phyloP scores from a whole-genome alignment of 768 basidiomycete species.

The Leccinum disarticulatum region DNA sequence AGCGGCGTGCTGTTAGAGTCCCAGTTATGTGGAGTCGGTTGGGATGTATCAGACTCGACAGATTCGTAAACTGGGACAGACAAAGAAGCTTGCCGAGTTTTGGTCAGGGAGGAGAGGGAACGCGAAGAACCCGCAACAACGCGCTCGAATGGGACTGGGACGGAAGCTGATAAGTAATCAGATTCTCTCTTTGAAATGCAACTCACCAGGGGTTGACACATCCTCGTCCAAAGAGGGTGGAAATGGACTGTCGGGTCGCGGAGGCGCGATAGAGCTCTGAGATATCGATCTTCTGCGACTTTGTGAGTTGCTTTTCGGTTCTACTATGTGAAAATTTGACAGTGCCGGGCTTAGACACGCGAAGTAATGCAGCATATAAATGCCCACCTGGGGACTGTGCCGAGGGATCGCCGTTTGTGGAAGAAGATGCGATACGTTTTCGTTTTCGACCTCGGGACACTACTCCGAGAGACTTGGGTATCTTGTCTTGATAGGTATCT shows the following conservation, averaged over 20 bases:
- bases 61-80: conserved; percentile 9
- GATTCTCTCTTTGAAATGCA: background rate
- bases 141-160: conserved; percentile 13
- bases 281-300: conserved; percentile 6
- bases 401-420: conserved; percentile 5
- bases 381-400: conserved; percentile 22
- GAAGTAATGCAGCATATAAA: conserved; percentile 9
- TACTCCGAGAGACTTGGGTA: conserved; percentile 12
- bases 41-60: conserved; percentile 8
- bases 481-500: conserved; percentile 7
- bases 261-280: conserved; percentile 1
- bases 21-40: background rate
- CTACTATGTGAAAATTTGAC: conserved; percentile 7
- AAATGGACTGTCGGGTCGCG: conserved; percentile 2
- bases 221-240: conserved; percentile 1
- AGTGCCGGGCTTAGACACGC: conserved; percentile 8
- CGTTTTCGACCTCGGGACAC: conserved; percentile 21
- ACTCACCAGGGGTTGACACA: conserved; percentile 15
- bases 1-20: conserved; percentile 1
- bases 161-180: conserved; percentile 4
- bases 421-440: conserved; percentile 25
- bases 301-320: conserved; percentile 9
- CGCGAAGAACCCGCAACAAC: conserved; percentile 11
- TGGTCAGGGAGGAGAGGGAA: conserved; percentile 6
- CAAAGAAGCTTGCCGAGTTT: conserved; percentile 8